Evolutionary conservation across 1,284 basidiomycete genomes (phyloP).

Genomic region (Moniliophthora roreri): DNA sequence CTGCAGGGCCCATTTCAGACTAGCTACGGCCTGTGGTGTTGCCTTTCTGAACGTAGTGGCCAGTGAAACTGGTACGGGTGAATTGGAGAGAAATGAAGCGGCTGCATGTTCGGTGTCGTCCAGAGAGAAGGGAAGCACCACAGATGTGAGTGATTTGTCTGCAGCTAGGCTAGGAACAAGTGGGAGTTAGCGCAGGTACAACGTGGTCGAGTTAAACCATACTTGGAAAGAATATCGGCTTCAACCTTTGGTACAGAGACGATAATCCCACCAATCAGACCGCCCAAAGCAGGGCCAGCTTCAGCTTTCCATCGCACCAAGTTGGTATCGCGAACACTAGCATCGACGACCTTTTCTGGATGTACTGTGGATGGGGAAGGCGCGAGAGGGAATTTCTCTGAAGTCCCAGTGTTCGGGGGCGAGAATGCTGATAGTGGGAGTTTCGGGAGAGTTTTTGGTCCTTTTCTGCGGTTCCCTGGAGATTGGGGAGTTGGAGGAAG

Average conservation of each 20-base stretch:
- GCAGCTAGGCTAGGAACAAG: conserved; percentile 31
- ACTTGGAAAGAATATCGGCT: conserved; percentile 41
- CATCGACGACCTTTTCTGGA: conserved; percentile 66
- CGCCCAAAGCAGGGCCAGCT: conserved; percentile 43
- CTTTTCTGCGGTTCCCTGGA: conserved; percentile 54
- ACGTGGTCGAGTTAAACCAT: conserved; percentile 17
- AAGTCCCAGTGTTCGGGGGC: conserved; percentile 62
- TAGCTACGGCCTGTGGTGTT: conserved; percentile 47
- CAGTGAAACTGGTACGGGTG: conserved; percentile 49
- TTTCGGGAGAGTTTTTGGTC: conserved; percentile 59
- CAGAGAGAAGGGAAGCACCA: conserved; percentile 58
- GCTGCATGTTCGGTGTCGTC: conserved; percentile 44
- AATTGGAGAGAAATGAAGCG: conserved; percentile 32
- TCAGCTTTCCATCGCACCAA: conserved; percentile 53
- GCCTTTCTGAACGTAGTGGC: conserved; percentile 53
- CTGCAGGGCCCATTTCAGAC: conserved; percentile 63
- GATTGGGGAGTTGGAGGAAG: conserved; percentile 33
- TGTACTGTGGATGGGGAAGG: conserved; percentile 68
- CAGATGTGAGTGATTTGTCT: conserved; percentile 45
- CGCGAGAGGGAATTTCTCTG: conserved; percentile 64
- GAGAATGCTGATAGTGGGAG: conserved; percentile 73
- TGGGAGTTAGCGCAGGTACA: not conserved
- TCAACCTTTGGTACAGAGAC: conserved; percentile 43
- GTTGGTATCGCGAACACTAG: conserved; percentile 49
- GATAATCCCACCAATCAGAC: conserved; percentile 52